phyloP scores from a whole-genome alignment of 2,329 filamentous ascomycete genomes.

The Tolypocladium inflatum region DNA sequence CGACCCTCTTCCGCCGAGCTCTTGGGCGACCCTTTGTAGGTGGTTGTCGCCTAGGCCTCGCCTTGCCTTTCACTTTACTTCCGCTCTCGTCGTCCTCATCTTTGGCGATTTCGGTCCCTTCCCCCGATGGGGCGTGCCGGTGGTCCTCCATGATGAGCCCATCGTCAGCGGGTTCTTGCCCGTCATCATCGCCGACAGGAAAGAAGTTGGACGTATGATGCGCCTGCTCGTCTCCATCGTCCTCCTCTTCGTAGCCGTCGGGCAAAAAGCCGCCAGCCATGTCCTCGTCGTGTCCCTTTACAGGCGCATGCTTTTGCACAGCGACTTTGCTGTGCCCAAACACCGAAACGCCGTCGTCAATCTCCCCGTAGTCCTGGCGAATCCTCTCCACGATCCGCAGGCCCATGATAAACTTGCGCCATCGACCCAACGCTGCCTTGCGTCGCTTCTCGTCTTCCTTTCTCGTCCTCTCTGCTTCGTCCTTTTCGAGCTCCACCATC shows the following conservation, averaged over 20 bases:
- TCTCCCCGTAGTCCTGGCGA: slow-evolving; percentile 63
- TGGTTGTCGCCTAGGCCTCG: background rate
- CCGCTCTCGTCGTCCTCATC: background rate
- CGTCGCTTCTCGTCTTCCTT: slow-evolving; percentile 80
- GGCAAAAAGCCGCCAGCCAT: slow-evolving; percentile 54
- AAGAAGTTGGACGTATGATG: slow-evolving; percentile 37
- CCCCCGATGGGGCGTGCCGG: background rate
- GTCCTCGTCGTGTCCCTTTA: slow-evolving; percentile 32
- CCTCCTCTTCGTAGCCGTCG: slow-evolving; percentile 43
- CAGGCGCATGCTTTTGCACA: slow-evolving; percentile 7
- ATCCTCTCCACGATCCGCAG: slow-evolving; percentile 74
- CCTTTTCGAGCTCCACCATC: slow-evolving; percentile 68
- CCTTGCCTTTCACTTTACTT: background rate
- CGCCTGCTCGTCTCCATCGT: slow-evolving; percentile 20
- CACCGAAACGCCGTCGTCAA: slow-evolving; percentile 41
- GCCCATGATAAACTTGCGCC: slow-evolving; percentile 83
- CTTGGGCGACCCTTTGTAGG: background rate
- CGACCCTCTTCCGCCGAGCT: background rate
- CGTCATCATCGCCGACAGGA: slow-evolving; percentile 34
- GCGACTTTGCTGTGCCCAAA: slow-evolving; percentile 37
- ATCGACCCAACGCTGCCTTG: slow-evolving; percentile 62
- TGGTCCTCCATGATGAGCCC: slow-evolving; percentile 24
- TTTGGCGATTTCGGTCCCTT: background rate
- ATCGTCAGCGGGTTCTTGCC: slow-evolving; percentile 21
- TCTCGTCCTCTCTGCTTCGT: slow-evolving; percentile 63